Conservation (phyloP, 345 rosid species). For the Linum usitatissimum region DNA sequence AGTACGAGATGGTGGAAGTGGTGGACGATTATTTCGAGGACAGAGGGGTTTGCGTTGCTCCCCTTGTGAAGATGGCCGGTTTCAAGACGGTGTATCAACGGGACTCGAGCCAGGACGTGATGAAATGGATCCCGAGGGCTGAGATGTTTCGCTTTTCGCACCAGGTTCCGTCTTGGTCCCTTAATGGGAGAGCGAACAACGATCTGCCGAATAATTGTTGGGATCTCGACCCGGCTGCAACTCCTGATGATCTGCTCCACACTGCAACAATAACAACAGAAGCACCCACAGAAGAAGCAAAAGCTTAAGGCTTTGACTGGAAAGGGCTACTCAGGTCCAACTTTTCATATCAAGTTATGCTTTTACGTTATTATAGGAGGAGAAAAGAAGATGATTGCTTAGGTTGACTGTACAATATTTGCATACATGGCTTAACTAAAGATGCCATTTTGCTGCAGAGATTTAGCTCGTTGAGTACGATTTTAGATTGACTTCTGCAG, state of each 20-base stretch:
- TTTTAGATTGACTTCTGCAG: no score
- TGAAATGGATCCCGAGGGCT: conserved; percentile 79
- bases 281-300: conserved; percentile 19
- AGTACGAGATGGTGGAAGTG: conserved; percentile 95
- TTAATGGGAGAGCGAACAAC: conserved; percentile 43
- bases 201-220: conserved; percentile 63
- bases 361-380: conserved; percentile 31
- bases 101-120: conserved; percentile 35
- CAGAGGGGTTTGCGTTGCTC: conserved; percentile 69
- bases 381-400: conserved; percentile 15
- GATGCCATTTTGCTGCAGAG: not conserved
- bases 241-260: conserved; percentile 86
- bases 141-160: conserved; percentile 92
- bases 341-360: conserved; percentile 21
- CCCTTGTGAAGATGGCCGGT: conserved; percentile 64
- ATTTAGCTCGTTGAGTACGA: not conserved
- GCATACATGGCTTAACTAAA: not conserved
- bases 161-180: conserved; percentile 85
- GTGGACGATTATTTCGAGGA: conserved; percentile 85
- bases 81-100: conserved; percentile 88
- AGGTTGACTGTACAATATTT: conserved; percentile 58
- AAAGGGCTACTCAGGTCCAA: conserved; percentile 11
- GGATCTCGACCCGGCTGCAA: conserved; percentile 98
- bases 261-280: conserved; percentile 22
- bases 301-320: conserved; percentile 18